These are phyloP conservation scores for Thermomyces lanuginosus DNA, from an alignment of 2,329 filamentous ascomycete genomes.

Conservation along the genomic window DNA sequence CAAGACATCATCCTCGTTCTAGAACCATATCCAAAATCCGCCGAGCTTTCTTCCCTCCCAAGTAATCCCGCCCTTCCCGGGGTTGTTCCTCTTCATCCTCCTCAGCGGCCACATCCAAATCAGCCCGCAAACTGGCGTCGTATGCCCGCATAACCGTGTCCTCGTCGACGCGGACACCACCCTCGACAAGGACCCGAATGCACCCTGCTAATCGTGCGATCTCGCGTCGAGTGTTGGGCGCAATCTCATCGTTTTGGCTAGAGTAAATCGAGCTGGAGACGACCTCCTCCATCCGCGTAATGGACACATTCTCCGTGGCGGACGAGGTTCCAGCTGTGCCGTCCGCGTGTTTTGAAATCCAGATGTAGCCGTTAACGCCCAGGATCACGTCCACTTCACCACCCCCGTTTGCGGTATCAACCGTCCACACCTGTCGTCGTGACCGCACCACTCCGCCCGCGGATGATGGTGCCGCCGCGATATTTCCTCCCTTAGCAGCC, in stretches of 20 bases:
- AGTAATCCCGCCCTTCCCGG: slow-evolving; percentile 25
- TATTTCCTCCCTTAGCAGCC: slow-evolving; percentile 16
- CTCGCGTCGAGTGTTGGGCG: slow-evolving; percentile 61
- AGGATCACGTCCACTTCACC: slow-evolving; percentile 65
- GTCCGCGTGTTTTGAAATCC: slow-evolving; percentile 73
- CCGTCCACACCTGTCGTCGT: slow-evolving; percentile 74
- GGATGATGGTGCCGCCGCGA: slow-evolving; percentile 58
- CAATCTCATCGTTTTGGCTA: slow-evolving; percentile 81
- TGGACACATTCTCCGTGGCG: slow-evolving; percentile 39
- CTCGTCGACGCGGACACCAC: slow-evolving; percentile 73
- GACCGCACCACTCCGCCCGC: slow-evolving; percentile 62
- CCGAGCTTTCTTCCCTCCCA: slow-evolving; percentile 24
- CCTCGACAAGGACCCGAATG: slow-evolving; percentile 66
- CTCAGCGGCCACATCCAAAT: slow-evolving; percentile 25
- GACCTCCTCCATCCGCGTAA: slow-evolving; percentile 77
- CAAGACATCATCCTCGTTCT: slow-evolving; percentile 7
- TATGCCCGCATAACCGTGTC: slow-evolving; percentile 74
- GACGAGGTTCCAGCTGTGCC: slow-evolving; percentile 26
- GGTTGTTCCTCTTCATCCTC: slow-evolving; percentile 19
- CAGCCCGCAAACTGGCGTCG: slow-evolving; percentile 59
- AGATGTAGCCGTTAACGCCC: slow-evolving; percentile 93
- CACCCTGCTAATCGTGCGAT: slow-evolving; percentile 72
- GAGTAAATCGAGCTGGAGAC: slow-evolving; percentile 79
- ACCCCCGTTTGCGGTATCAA: slow-evolving; percentile 33
- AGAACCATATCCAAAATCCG: slow-evolving; percentile 21